phyloP scores from a whole-genome alignment of 2,329 filamentous ascomycete genomes.

The Colletotrichum aenigma region DNA sequence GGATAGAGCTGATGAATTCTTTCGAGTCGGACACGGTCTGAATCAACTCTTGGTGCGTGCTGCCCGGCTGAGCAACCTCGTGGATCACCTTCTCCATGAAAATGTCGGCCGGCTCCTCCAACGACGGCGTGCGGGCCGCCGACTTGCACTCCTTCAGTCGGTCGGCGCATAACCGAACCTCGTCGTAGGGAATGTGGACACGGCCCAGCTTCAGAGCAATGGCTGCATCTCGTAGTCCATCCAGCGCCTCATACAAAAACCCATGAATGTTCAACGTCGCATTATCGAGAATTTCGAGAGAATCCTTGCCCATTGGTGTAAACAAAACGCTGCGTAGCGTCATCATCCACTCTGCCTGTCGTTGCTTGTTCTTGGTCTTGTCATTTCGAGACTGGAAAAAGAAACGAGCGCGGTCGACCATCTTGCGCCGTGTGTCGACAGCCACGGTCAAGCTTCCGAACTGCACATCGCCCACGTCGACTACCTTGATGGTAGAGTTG shows the following conservation, averaged over 20 bases:
- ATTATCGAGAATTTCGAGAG: constrained; percentile 87
- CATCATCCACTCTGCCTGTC: constrained; percentile 93
- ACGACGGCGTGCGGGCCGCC: constrained; percentile 28
- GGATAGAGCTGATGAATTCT: constrained; percentile 87
- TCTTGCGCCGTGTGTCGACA: constrained; percentile 89
- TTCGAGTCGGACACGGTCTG: constrained; percentile 90
- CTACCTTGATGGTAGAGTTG: constrained; percentile 76
- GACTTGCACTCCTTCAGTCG: constrained; percentile 55
- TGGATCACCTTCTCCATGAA: constrained; percentile 76
- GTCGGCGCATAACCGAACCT: constrained; percentile 69
- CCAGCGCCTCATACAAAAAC: constrained; percentile 81
- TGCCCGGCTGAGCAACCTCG: constrained; percentile 74
- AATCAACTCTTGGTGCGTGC: constrained; percentile 69
- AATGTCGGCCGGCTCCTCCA: constrained; percentile 59
- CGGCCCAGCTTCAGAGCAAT: constrained; percentile 90
- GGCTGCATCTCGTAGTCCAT: constrained; percentile 88
- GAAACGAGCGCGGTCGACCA: constrained; percentile 86
- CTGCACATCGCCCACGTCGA: constrained; percentile 84
- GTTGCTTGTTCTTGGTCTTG: constrained; percentile 55
- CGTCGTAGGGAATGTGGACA: constrained; percentile 89
- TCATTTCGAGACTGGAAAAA: constrained; percentile 79
- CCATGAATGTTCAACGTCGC: constrained; percentile 90
- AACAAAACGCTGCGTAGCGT: constrained; percentile 86
- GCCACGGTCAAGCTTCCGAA: constrained; percentile 84
- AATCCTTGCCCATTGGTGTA: constrained; percentile 82